Base-by-base conservation (phyloP, 2,329 filamentous ascomycete species). In the Phialophora expanda region DNA sequence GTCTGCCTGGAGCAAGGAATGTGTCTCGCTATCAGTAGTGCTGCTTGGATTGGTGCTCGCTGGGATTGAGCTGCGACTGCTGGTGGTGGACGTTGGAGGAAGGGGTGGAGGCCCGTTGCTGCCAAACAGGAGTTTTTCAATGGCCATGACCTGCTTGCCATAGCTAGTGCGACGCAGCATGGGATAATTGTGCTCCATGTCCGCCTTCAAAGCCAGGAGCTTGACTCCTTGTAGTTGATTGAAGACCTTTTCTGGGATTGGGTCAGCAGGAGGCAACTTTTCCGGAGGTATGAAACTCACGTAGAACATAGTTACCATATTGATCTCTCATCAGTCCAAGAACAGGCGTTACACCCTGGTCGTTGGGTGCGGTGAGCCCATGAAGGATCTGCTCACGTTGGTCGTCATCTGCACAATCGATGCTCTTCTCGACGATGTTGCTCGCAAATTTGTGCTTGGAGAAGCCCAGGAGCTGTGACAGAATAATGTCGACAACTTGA, bases 401-500 rank as follows among this genome's bases (percentile, higher is more conserved):
- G 58, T 88, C 82, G 22, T 85, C 81, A 0, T 87, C 87, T 22
- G 91, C 92, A 71, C 84, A 86, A 62, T 90, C 83, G 66, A 98
- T 89, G 75, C 93, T 96, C 78, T 92, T 94, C 78, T 99, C 95
- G 0, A 99, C 94, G 2, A 99, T 94, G 73, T 99, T 98, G 74
- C 93, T 97, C 0, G 95, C 94, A 74, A 92, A 96, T 76, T 99
- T 99, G 81, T 98, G 92, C 81, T 93, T 97, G 28, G 93, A 97
- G 72, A 92, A 89, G 1, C 81, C 80, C 46, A 97, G 78, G 2
- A 97, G 81, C 64, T 92, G 86, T 12, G 83, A 82, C 70, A 89
- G 88, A 69, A 98, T 89, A 55, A 92, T 82, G 28, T 84, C 79
- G 63, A 97, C 90, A 73, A 97, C 89, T 72, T 84, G 87, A 14